Evolutionary conservation across 1,139 yeast species (phyloP).

Genomic region (Hanseniaspora sp.): DNA sequence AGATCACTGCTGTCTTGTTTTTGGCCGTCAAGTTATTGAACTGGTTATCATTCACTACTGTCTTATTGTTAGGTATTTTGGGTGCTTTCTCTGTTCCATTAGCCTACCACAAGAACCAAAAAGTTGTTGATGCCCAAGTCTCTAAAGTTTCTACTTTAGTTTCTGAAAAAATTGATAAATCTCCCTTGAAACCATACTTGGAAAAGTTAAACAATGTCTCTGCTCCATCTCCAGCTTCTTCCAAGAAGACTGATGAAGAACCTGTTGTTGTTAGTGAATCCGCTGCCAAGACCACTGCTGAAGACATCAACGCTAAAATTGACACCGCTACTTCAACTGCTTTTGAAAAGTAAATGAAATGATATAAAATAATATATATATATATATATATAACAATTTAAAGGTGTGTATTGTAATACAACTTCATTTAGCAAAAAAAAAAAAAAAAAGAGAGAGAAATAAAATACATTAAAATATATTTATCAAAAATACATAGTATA

Average conservation of each 20-base stretch:
- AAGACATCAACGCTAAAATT: constrained; percentile 16
- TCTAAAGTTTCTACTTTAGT: constrained; percentile 47
- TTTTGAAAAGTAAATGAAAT: constrained; percentile 13
- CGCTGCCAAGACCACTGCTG: constrained; percentile 21
- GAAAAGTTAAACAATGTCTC: constrained; percentile 8
- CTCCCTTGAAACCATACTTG: constrained; percentile 16
- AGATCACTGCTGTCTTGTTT: constrained; percentile 58
- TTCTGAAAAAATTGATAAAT: constrained; percentile 29
- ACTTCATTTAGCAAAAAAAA: not conserved
- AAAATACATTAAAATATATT: no score
- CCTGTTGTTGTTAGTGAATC: constrained; percentile 23
- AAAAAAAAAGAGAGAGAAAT: no score
- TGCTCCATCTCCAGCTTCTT: not conserved
- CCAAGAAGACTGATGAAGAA: constrained; percentile 24
- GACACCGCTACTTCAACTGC: constrained; percentile 16
- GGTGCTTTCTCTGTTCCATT: constrained; percentile 66
- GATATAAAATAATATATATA: no score
- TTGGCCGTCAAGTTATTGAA: constrained; percentile 64
- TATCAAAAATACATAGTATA: no score
- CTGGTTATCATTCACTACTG: constrained; percentile 61
- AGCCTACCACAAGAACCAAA: constrained; percentile 61
- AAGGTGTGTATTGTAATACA: not conserved
- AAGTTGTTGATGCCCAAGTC: constrained; percentile 67
- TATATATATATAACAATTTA: no score
- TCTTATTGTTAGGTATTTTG: constrained; percentile 48